A percentile compares a stretch with the other conserved stretches of the same genome.
These are phyloP conservation scores for Beta corolliflora DNA, from an alignment of 179 eudicot species.

Conservation along the genomic window DNA sequence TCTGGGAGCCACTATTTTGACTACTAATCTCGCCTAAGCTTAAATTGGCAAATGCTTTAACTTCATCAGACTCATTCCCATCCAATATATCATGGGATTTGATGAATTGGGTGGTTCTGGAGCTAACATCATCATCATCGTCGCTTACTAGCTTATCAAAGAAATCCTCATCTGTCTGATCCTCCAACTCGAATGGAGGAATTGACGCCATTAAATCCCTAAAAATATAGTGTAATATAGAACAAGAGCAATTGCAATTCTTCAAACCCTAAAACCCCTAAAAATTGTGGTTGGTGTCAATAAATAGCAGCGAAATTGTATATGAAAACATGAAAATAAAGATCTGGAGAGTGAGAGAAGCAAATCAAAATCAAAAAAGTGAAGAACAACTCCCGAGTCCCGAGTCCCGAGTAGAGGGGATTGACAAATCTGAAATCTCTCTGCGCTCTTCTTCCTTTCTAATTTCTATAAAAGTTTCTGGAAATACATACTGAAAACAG, in stretches of 20 bases:
- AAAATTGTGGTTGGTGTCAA: slow-evolving; percentile 9
- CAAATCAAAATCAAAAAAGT: background rate
- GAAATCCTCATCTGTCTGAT: slow-evolving; percentile 87
- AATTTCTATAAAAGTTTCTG: background rate
- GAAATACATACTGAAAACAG: background rate
- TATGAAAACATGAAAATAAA: background rate
- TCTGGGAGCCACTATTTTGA: slow-evolving; percentile 1
- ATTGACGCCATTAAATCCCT: slow-evolving; percentile 61
- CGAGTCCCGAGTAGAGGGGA: background rate
- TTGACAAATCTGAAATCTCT: background rate
- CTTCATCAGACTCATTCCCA: slow-evolving; percentile 59
- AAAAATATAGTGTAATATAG: background rate
- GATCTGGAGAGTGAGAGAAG: slow-evolving; percentile 15
- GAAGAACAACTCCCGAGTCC: background rate
- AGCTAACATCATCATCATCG: slow-evolving; percentile 42
- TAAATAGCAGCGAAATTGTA: background rate
- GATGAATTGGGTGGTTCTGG: background rate
- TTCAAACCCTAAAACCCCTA: slow-evolving; percentile 28
- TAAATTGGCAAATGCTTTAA: slow-evolving; percentile 3
- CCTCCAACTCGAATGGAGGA: slow-evolving; percentile 84
- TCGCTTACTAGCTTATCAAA: slow-evolving; percentile 82
- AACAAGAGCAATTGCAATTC: background rate
- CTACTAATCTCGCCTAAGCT: slow-evolving; percentile 15
- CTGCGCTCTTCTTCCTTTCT: background rate
- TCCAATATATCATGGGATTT: slow-evolving; percentile 33